phyloP scores from a whole-genome alignment of 345 rosid genomes.

The Streptanthus diversifolius region DNA sequence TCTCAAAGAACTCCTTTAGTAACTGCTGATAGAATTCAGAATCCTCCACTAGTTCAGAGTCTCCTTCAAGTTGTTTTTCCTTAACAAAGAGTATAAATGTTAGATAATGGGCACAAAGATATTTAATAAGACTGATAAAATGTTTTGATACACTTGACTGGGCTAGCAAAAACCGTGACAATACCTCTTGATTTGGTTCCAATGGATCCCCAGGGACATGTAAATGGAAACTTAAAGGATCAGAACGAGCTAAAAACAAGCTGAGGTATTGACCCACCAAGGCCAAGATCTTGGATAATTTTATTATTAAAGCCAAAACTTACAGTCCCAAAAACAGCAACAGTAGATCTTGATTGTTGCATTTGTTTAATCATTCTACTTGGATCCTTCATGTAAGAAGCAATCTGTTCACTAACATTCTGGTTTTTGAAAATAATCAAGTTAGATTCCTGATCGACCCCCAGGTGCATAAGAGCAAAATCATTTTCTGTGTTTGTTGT shows the following conservation, averaged over 20 bases:
- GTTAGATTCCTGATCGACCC: conserved; percentile 16
- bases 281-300: not conserved
- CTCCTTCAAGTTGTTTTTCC: conserved; percentile 62
- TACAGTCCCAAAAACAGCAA: conserved; percentile 71
- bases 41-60: conserved; percentile 87
- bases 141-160: conserved; percentile 28
- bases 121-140: not conserved
- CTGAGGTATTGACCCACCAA: not conserved
- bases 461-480: not conserved
- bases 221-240: conserved; percentile 27
- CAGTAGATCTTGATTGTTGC: conserved; percentile 71
- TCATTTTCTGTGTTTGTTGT: not conserved
- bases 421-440: conserved; percentile 27
- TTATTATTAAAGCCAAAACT: conserved; percentile 31
- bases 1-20: conserved; percentile 81
- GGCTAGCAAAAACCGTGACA: not conserved
- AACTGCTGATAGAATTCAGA: conserved; percentile 84
- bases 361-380: conserved; percentile 94
- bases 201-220: conserved; percentile 32
- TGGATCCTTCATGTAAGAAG: conserved; percentile 87
- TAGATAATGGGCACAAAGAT: not conserved
- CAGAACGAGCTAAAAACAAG: conserved; percentile 14
- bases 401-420: conserved; percentile 92
- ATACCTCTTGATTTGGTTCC: conserved; percentile 51
- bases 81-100: conserved; percentile 15